Evolutionary conservation across 2,329 filamentous ascomycete species (phyloP).

Genomic region (Ploettnerulaceae sp.): DNA sequence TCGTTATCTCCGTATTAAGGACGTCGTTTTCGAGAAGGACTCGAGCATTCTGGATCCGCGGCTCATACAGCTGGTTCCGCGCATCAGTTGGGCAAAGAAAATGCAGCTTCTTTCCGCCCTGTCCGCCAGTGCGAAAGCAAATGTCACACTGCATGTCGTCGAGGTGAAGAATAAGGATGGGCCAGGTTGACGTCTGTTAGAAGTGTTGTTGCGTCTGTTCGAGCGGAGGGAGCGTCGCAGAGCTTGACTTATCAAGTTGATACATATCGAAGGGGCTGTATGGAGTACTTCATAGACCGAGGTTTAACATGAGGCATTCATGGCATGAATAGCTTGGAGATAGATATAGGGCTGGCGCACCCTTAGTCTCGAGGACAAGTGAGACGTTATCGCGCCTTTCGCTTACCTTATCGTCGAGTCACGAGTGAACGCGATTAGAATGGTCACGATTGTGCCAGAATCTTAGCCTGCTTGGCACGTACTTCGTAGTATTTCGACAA

Average conservation of each 20-base stretch:
- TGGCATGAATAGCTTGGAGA: conserved; percentile 10
- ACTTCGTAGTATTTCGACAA: no score
- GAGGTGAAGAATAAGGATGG: background rate
- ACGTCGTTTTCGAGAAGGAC: conserved; percentile 59
- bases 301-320: conserved; percentile 11
- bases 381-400: conserved; percentile 4
- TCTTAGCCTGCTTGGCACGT: no score
- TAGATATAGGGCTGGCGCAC: conserved; percentile 11
- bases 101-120: conserved; percentile 44
- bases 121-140: conserved; percentile 52
- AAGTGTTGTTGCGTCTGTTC: conserved; percentile 11
- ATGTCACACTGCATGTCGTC: conserved; percentile 62
- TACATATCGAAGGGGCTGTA: conserved; percentile 16
- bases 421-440: conserved; percentile 3
- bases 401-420: conserved; percentile 8
- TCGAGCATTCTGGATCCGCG: conserved; percentile 55
- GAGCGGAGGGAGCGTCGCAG: conserved; percentile 8
- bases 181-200: background rate
- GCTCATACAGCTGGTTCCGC: conserved; percentile 61
- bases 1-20: conserved; percentile 29
- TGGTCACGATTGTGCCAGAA: background rate
- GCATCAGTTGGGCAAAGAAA: conserved; percentile 68
- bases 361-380: conserved; percentile 10
- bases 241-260: conserved; percentile 8
- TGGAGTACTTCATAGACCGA: background rate